These are phyloP conservation scores for Hibiscus trionum DNA, from an alignment of 345 rosid species.

Conservation along the genomic window DNA sequence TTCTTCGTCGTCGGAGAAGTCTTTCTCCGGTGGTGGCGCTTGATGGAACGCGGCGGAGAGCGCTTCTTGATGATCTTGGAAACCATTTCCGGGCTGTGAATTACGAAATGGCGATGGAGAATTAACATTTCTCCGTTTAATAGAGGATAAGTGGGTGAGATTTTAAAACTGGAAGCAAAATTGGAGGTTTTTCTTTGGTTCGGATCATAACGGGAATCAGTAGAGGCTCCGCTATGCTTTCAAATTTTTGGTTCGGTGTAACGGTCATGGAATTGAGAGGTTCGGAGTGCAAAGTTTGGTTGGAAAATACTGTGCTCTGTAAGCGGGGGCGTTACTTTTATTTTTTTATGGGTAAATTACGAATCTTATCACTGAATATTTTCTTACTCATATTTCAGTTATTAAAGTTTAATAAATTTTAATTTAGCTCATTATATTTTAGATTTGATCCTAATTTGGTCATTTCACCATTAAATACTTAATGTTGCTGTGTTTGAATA, in stretches of 20 bases:
- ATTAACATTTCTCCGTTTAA: neutral
- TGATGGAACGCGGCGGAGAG: constrained; percentile 41
- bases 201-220: neutral
- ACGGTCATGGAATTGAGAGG: constrained; percentile 56
- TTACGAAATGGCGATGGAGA: neutral
- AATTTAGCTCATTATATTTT: no score
- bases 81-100: constrained; percentile 41
- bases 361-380: no score
- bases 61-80: constrained; percentile 33
- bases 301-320: neutral
- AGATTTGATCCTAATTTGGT: no score
- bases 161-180: constrained; percentile 4
- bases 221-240: constrained; percentile 17
- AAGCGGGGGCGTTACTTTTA: neutral
- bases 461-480: no score
- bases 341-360: neutral
- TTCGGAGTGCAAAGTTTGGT: constrained; percentile 42
- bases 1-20: constrained; percentile 22
- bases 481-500: no score
- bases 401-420: no score
- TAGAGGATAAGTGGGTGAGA: neutral
- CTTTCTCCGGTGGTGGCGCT: constrained; percentile 30
- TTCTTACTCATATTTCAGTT: no score
- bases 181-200: neutral
- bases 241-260: constrained; percentile 51